Base-by-base conservation (phyloP, 1,284 basidiomycete species). In the Phellopilus nigrolimitatus region DNA sequence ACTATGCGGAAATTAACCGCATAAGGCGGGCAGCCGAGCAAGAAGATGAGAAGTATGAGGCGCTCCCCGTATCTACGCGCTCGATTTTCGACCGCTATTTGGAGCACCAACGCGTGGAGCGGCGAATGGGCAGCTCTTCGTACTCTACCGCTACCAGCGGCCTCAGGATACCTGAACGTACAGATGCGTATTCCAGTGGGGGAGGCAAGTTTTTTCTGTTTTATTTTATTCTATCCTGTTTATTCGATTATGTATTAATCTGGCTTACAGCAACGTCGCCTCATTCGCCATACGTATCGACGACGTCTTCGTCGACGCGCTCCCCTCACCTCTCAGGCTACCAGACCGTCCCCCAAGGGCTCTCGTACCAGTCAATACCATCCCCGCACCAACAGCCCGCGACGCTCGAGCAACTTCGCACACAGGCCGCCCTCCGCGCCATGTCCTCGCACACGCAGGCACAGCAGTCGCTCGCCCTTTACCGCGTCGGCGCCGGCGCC, bases 381-480 rank as follows among this genome's bases (percentile, higher is more conserved):
- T 24, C 4, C 21, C n/a, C 10, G n/a, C 44, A 21, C 19, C 44
- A n/a, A 28, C 28, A 30, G 15, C 8, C 42, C 13, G 34, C 8
- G 15, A 33, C 42, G n/a, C 33, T 46, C 25, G 25, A 44, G 34
- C 42, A 51, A 24, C 39, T 44, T 17, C 49, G 42, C 12, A 37
- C 49, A 12, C 49, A 50, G 25, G 42, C 50, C 2, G 50, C 43
- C 5, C 15, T 51, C 15, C 50, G 50, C 31, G 42, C 50, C 24
- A 33, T 45, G 5, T 46, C 50, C 12, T 22, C 42, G 13, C 36
- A 39, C 21, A 10, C 38, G 33, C 17, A 33, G 2, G 31, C 38
- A 17, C 38, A 39, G 38, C 38, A 17, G 17, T 10, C 9, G 12
- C 38, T 13, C 12, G 4, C 38, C 2, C 8, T 39, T 10, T 24